phyloP scores from a whole-genome alignment of 148 eudicot species.

The Mesembryanthemum crystallinum region DNA sequence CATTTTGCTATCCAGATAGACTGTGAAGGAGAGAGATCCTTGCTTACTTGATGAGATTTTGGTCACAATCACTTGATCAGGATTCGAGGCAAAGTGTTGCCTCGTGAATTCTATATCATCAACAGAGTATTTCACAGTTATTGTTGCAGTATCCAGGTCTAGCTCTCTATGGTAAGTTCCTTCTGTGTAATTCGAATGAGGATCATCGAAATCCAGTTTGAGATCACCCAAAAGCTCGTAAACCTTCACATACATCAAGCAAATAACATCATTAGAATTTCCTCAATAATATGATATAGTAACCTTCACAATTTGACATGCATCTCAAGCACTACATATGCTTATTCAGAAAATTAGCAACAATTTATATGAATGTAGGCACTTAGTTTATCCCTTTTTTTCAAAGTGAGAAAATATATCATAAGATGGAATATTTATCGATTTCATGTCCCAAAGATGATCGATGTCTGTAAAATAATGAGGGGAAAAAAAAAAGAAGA shows the following conservation, averaged over 20 bases:
- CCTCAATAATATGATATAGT: neutral
- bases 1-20: constrained; percentile 60
- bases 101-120: constrained; percentile 58
- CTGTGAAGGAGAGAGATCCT: constrained; percentile 60
- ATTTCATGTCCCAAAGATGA: too few relatives aligned
- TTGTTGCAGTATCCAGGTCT: constrained; percentile 80
- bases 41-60: constrained; percentile 65
- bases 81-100: constrained; percentile 75
- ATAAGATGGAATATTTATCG: too few relatives aligned
- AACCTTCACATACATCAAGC: constrained; percentile 40
- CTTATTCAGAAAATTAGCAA: neutral
- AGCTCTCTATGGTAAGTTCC: constrained; percentile 62
- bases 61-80: constrained; percentile 71
- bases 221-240: constrained; percentile 90
- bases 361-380: neutral
- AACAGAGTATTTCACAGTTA: constrained; percentile 56
- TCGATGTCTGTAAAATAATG: too few relatives aligned
- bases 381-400: too few relatives aligned
- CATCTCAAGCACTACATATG: neutral
- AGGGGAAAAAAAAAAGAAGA: too few relatives aligned
- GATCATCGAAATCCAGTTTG: constrained; percentile 62
- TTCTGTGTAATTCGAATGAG: constrained; percentile 38
- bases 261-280: neutral
- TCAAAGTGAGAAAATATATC: too few relatives aligned
- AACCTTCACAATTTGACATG: neutral